Conservation (phyloP, 495 filamentous ascomycete species). For the Penicillium malachiteum region DNA sequence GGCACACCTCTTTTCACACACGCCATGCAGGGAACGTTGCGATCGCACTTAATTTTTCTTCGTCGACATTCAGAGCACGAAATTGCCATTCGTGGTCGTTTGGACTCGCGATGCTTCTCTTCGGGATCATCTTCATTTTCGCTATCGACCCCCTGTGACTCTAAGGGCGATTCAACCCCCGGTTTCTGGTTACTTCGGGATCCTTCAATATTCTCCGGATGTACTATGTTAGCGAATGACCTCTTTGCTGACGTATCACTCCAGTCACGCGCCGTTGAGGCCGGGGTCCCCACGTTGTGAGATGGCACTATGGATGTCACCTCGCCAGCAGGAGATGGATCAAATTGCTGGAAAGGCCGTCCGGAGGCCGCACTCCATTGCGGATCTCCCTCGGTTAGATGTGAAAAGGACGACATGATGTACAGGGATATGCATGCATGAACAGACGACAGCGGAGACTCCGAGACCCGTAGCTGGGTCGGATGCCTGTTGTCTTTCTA, state of each 20-base stretch:
- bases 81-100: conserved; percentile 1
- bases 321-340: background rate
- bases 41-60: conserved; percentile 2
- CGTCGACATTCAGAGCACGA: conserved; percentile 1
- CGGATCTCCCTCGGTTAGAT: background rate
- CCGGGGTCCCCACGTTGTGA: background rate
- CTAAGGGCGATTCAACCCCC: background rate
- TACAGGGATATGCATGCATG: background rate
- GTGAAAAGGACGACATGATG: background rate
- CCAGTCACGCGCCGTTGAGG: background rate
- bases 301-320: background rate
- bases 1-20: conserved; percentile 1
- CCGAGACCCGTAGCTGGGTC: no score
- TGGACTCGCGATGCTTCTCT: background rate
- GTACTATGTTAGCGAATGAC: background rate
- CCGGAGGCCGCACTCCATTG: background rate
- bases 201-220: background rate
- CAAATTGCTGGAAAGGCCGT: background rate
- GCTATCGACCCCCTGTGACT: background rate
- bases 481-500: no score
- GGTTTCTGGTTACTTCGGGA: background rate
- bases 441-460: no score
- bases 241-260: background rate
- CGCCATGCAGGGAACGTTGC: conserved; percentile 1
- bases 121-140: background rate